A percentile compares a stretch with the other conserved stretches of the same genome.
phyloP scores from a whole-genome alignment of 116 monocot genomes.

The Papilionanthe hybrid region DNA sequence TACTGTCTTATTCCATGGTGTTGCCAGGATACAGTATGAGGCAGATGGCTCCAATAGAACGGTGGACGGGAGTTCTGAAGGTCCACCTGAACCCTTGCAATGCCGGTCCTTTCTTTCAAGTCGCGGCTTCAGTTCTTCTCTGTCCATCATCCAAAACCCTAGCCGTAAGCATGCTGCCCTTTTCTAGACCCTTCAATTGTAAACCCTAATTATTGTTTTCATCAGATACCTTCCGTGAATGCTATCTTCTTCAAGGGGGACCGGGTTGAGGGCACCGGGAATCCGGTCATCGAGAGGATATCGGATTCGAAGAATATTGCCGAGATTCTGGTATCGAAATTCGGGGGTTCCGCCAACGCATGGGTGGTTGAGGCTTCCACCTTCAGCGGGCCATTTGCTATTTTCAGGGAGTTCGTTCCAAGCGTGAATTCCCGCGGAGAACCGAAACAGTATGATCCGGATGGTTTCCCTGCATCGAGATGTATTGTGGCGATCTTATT shows the following conservation, averaged over 20 bases:
- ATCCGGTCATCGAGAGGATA: slow-evolving; percentile 55
- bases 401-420: slow-evolving; percentile 67
- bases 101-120: slow-evolving; percentile 21
- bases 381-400: slow-evolving; percentile 63
- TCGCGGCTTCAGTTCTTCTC: slow-evolving; percentile 63
- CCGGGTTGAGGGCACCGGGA: slow-evolving; percentile 50
- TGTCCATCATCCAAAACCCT: slow-evolving; percentile 60
- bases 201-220: neutral
- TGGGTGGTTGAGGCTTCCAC: slow-evolving; percentile 74
- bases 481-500: slow-evolving; percentile 35
- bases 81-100: slow-evolving; percentile 21
- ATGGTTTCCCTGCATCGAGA: slow-evolving; percentile 61
- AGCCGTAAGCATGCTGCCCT: slow-evolving; percentile 28
- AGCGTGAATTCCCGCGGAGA: slow-evolving; percentile 40
- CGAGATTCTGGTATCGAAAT: slow-evolving; percentile 50
- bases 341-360: slow-evolving; percentile 40
- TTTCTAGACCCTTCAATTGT: neutral
- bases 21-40: no score
- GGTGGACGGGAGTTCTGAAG: slow-evolving; percentile 68
- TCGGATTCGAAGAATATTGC: slow-evolving; percentile 56
- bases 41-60: slow-evolving; percentile 35
- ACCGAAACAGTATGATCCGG: slow-evolving; percentile 51
- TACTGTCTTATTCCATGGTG: no score
- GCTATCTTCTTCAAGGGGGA: slow-evolving; percentile 89
- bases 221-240: slow-evolving; percentile 55